Conservation (phyloP, 23 red algal genomes). For the Gracilaria domingensis region DNA sequence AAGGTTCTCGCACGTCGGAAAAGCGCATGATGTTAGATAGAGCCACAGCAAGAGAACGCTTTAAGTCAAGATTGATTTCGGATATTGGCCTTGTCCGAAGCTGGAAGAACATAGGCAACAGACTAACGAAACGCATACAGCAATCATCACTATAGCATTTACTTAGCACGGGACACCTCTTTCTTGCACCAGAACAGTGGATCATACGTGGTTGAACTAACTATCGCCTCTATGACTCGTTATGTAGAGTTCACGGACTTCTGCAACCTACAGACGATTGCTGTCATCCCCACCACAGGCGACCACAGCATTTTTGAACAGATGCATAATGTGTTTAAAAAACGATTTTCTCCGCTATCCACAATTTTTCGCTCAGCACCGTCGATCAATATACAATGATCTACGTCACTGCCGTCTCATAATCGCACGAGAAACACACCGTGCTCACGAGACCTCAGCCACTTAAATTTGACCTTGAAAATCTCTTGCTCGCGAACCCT, state of each 20-base stretch:
- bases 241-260: slow-evolving; percentile 9
- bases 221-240: background rate
- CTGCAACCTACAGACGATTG: background rate
- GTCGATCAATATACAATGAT: slow-evolving; percentile 38
- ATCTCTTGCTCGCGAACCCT: background rate
- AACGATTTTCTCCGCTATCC: slow-evolving; percentile 42
- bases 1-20: slow-evolving; percentile 28
- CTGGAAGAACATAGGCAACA: slow-evolving; percentile 23
- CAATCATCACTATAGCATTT: slow-evolving; percentile 1
- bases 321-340: background rate
- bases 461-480: slow-evolving; percentile 8
- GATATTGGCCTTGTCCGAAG: slow-evolving; percentile 15
- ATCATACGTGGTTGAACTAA: background rate
- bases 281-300: slow-evolving; percentile 27
- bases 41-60: slow-evolving; percentile 16
- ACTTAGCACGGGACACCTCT: background rate
- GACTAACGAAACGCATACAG: slow-evolving; percentile 25
- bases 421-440: slow-evolving; percentile 14
- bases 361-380: background rate
- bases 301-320: background rate
- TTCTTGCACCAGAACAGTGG: slow-evolving; percentile 17
- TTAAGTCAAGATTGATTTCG: slow-evolving; percentile 23
- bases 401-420: slow-evolving; percentile 10
- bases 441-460: background rate
- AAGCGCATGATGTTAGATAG: slow-evolving; percentile 52